phyloP scores from a whole-genome alignment of 768 basidiomycete genomes.

The Hypsizygus marmoreus region DNA sequence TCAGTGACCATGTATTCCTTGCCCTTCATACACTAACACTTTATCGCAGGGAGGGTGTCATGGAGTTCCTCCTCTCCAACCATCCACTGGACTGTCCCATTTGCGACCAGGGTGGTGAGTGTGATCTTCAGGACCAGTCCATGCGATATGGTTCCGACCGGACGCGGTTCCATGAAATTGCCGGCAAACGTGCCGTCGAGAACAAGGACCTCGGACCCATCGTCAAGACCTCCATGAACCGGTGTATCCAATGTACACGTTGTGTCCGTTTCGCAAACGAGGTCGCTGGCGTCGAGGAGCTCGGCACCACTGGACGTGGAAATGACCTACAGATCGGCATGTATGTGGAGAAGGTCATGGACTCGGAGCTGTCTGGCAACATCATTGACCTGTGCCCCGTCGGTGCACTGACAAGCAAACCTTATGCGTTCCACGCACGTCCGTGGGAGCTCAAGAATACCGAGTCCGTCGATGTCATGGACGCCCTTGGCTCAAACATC shows the following conservation, averaged over 20 bases:
- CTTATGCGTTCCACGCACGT: slow-evolving; percentile 95
- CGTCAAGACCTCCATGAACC: slow-evolving; percentile 98
- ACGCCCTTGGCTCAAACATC: slow-evolving; percentile 96
- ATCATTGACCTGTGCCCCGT: slow-evolving; percentile 97
- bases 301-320: slow-evolving; percentile 95
- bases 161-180: slow-evolving; percentile 96
- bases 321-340: slow-evolving; percentile 99
- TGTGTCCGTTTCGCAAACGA: slow-evolving; percentile 99
- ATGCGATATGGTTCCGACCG: slow-evolving; percentile 99
- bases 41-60: slow-evolving; percentile 82
- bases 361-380: slow-evolving; percentile 97
- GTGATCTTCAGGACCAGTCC: slow-evolving; percentile 97
- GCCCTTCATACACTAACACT: slow-evolving; percentile 10
- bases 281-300: slow-evolving; percentile 96
- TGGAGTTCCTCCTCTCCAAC: slow-evolving; percentile 98
- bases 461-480: slow-evolving; percentile 93
- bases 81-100: slow-evolving; percentile 99
- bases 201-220: slow-evolving; percentile 98
- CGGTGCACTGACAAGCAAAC: slow-evolving; percentile 96
- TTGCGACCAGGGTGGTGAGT: slow-evolving; percentile 99
- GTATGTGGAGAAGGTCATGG: slow-evolving; percentile 97
- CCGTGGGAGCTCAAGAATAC: slow-evolving; percentile 99
- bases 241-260: slow-evolving; percentile 99
- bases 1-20: slow-evolving; percentile 22
- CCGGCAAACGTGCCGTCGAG: slow-evolving; percentile 97